phyloP scores from a whole-genome alignment of 495 filamentous ascomycete species.

The Penicillium pancosmium region DNA sequence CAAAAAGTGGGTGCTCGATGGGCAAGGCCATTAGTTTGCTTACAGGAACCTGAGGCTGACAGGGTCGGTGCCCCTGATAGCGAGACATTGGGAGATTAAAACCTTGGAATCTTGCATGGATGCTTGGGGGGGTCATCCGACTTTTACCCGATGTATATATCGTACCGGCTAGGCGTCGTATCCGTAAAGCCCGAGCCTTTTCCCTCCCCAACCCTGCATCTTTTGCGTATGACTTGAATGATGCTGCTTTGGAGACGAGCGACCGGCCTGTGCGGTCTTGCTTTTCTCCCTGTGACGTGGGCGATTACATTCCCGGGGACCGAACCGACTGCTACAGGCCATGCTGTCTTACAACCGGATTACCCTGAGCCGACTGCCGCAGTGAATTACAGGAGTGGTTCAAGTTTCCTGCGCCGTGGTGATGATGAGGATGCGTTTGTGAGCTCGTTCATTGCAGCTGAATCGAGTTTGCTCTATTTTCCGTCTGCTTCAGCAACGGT shows the following conservation, averaged over 20 bases:
- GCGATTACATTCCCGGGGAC: background rate
- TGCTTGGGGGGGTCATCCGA: background rate
- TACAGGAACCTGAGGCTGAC: background rate
- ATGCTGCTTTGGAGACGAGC: conserved; percentile 3
- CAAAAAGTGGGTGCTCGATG: background rate
- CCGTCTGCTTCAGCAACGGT: conserved; percentile 1
- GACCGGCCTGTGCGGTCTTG: conserved; percentile 3
- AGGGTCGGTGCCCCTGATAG: background rate
- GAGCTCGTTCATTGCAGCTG: background rate
- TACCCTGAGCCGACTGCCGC: conserved; percentile 6
- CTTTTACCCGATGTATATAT: conserved; percentile 9
- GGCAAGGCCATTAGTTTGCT: background rate
- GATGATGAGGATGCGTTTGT: background rate
- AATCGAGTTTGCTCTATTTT: background rate
- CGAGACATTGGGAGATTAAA: background rate
- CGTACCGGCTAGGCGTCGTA: background rate
- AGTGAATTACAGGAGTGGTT: background rate
- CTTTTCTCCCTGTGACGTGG: conserved; percentile 1
- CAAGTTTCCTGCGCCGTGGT: background rate
- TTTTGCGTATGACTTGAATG: background rate
- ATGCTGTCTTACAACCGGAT: conserved; percentile 6
- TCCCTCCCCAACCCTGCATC: background rate
- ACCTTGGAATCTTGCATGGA: no score
- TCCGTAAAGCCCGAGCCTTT: background rate
- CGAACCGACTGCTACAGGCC: conserved; percentile 2